Conservation (phyloP, 257 asterid species). For the Nicotiana undulata region DNA sequence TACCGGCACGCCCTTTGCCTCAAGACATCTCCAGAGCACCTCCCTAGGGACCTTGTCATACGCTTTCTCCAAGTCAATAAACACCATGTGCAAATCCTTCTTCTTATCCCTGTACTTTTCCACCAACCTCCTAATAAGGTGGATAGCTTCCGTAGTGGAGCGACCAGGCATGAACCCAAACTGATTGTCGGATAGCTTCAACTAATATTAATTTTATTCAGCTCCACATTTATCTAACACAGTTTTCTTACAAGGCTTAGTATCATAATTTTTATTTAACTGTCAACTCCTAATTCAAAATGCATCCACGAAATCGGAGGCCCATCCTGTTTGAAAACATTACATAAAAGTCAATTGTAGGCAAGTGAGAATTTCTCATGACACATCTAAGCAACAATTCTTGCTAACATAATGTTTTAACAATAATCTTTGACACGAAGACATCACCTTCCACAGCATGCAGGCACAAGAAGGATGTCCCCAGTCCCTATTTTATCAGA, state of each 20-base stretch:
- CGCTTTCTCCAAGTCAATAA: no score
- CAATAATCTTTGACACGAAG: constrained; percentile 2
- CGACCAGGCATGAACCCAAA: no score
- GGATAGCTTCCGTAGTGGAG: no score
- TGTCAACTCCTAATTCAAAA: background rate
- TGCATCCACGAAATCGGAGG: background rate
- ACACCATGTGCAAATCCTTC: no score
- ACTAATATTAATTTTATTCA: background rate
- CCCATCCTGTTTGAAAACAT: background rate
- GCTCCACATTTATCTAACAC: background rate
- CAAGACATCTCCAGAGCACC: no score
- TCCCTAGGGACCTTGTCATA: no score
- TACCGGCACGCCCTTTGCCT: no score
- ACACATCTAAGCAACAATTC: background rate
- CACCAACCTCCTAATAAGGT: no score
- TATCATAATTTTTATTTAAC: background rate
- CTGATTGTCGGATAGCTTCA: no score
- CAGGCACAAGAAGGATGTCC: constrained; percentile 60
- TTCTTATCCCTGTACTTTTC: no score
- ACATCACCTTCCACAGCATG: constrained; percentile 89
- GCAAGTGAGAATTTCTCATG: background rate
- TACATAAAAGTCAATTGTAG: background rate
- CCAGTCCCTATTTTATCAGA: constrained; percentile 41
- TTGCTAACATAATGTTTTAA: background rate
- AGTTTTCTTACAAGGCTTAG: background rate